phyloP scores from a whole-genome alignment of 805 yeast species.

The Candida boidinii region DNA sequence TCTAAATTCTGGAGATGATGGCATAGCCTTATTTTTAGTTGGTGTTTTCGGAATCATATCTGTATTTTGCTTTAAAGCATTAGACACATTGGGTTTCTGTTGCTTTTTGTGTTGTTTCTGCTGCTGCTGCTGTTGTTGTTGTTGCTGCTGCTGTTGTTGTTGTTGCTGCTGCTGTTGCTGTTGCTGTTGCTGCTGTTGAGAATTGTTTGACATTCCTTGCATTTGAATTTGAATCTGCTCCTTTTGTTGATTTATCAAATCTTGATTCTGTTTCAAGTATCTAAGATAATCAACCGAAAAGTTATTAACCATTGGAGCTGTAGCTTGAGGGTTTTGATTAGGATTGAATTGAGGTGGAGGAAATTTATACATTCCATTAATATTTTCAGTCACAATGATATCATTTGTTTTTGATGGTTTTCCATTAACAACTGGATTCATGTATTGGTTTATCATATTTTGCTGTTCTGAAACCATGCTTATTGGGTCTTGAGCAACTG shows the following conservation, averaged over 20 bases:
- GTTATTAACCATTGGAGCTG: constrained; percentile 11
- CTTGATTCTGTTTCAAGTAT: constrained; percentile 15
- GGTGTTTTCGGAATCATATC: too few relatives aligned
- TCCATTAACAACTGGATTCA: background rate
- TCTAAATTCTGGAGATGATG: too few relatives aligned
- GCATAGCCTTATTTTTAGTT: too few relatives aligned
- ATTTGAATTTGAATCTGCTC: background rate
- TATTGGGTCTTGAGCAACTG: too few relatives aligned
- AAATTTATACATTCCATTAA: constrained; percentile 46
- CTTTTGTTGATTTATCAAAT: constrained; percentile 15
- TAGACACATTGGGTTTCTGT: too few relatives aligned
- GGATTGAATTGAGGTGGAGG: constrained; percentile 26
- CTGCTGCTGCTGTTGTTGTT: background rate
- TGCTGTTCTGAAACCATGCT: too few relatives aligned
- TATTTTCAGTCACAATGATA: constrained; percentile 36
- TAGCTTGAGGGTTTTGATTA: constrained; percentile 1
- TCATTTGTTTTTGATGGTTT: constrained; percentile 1
- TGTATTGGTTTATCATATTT: background rate
- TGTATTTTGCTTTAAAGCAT: too few relatives aligned
- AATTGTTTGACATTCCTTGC: background rate
- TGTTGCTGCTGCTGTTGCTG: background rate
- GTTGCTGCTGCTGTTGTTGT: background rate
- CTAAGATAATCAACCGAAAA: constrained; percentile 37
- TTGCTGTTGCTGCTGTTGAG: background rate
- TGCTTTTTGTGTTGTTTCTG: too few relatives aligned